These are phyloP conservation scores for Emergomyces pasteurianus DNA, from an alignment of 2,329 filamentous ascomycete genomes.

Conservation along the genomic window DNA sequence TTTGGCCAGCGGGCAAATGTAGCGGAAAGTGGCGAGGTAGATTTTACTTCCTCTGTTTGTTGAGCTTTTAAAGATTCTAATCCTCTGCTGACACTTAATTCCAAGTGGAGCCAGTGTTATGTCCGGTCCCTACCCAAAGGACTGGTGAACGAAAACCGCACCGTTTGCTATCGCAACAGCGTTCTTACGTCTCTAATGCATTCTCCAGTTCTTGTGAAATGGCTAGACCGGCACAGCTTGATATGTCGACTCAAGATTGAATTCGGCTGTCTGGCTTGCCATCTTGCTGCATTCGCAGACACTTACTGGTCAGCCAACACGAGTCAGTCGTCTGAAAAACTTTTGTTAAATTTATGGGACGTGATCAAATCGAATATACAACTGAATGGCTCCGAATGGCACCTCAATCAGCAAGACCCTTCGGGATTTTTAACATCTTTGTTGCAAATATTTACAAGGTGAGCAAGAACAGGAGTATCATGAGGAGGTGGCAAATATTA, in stretches of 20 bases:
- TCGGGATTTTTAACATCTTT: slow-evolving; percentile 5
- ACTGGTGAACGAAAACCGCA: slow-evolving; percentile 4
- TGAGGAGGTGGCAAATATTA: neutral
- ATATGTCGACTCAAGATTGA: neutral
- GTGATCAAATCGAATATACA: neutral
- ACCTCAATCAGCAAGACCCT: slow-evolving; percentile 6
- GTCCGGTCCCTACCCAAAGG: neutral
- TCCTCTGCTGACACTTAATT: neutral
- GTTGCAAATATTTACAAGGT: slow-evolving; percentile 1
- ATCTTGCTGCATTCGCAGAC: neutral
- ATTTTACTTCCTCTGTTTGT: neutral
- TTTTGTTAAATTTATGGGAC: neutral
- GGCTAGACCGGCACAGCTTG: neutral
- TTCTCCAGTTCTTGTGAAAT: slow-evolving; percentile 8
- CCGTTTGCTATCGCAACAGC: slow-evolving; percentile 9
- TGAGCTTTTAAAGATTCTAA: neutral
- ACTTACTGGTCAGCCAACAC: slow-evolving; percentile 5
- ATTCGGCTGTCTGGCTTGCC: slow-evolving; percentile 3
- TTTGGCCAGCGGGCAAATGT: neutral
- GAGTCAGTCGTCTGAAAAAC: neutral
- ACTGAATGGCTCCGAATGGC: neutral
- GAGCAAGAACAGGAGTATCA: neutral
- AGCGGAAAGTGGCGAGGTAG: neutral
- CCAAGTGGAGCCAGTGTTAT: slow-evolving; percentile 5
- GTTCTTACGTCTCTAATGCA: slow-evolving; percentile 7